Percentiles rank a stretch among this genome's conserved stretches.
Evolutionary conservation across 768 basidiomycete genomes (phyloP).

Genomic region (Amanita muscaria): DNA sequence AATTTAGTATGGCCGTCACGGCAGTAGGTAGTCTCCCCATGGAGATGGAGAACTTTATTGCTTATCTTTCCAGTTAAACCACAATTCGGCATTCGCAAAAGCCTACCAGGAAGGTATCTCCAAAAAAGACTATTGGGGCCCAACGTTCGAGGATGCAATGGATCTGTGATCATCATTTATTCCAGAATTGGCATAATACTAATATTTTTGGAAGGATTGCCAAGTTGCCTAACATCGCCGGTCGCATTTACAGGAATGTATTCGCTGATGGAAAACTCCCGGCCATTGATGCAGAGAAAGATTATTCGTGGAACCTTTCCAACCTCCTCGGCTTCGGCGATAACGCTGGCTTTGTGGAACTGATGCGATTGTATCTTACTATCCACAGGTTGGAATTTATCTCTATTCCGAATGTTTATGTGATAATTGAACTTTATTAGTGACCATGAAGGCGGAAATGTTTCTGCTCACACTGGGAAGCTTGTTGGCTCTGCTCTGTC

Average conservation of each 20-base stretch:
- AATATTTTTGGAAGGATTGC: constrained; percentile 57
- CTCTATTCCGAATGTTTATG: not conserved
- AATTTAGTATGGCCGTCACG: constrained; percentile 93
- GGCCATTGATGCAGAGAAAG: constrained; percentile 74
- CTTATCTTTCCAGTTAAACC: constrained; percentile 41
- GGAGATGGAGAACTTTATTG: constrained; percentile 8
- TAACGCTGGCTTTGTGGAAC: constrained; percentile 82
- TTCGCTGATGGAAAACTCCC: constrained; percentile 85
- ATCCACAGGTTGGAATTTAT: constrained; percentile 64
- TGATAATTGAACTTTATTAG: constrained; percentile 22
- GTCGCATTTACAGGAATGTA: constrained; percentile 83
- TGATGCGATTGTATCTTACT: constrained; percentile 92
- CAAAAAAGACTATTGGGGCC: constrained; percentile 97
- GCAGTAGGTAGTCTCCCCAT: constrained; percentile 48
- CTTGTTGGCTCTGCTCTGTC: constrained; percentile 92
- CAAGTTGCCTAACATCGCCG: constrained; percentile 94
- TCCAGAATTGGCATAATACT: not conserved
- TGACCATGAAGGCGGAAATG: constrained; percentile 98
- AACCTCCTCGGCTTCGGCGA: constrained; percentile 89
- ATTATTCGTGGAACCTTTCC: constrained; percentile 85
- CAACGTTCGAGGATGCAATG: constrained; percentile 86
- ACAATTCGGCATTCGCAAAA: constrained; percentile 94
- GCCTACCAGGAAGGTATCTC: constrained; percentile 87
- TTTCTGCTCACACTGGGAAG: constrained; percentile 92
- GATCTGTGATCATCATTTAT: constrained; percentile 46